Evolutionary conservation across 352 stramenopile species (phyloP), one percentile per base, ranked within the genome.

Genomic region (Chrysophaeum taylorii): DNA sequence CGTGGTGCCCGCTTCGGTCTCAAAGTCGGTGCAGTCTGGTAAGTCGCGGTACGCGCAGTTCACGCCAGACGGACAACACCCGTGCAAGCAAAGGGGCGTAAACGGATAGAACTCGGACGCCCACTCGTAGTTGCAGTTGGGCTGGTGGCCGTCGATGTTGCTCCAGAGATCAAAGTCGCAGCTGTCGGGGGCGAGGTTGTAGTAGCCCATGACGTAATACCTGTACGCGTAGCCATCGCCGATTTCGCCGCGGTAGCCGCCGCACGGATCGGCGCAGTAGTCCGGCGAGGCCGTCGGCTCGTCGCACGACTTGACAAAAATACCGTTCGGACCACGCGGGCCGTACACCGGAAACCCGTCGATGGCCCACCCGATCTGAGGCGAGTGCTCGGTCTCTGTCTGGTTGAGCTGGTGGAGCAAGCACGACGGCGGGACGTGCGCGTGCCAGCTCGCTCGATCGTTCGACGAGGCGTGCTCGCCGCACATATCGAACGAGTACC

Each of bases 291-390:
- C n/a, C n/a, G n/a, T n/a, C n/a, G n/a, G n/a, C n/a, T n/a, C n/a
- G n/a, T n/a, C 23, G 57, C 57, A 66, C 14, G 16, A 25, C 5
- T n/a, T 5, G 14, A 66, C 31, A 1, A 38, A 9, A 25, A 63
- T 33, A 33, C 52, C 52, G 25, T 12, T 14, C 9, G 52, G 52
- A 33, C 52, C 52, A 7, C 36, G 23, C 2, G 52, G 52, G 7
- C 52, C 52, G 52, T 63, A 63, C 27, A 63, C 39, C 7, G 52
- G 52, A 25, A 63, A 63, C 9, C 52, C 52, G 33, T 63, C 52
- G 27, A 41, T 12, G 12, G 52, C 7, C 52, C 52, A 63, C 27
- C 52, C 52, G 9, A 63, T 38, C 29, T 63, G 52, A 2, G 52
- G 52, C 7, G 7, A 36, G n/a, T 63, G 52, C 7, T 33, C 52